Base-by-base conservation (phyloP, 2,329 filamentous ascomycete genomes). In the Penicillium sp. region DNA sequence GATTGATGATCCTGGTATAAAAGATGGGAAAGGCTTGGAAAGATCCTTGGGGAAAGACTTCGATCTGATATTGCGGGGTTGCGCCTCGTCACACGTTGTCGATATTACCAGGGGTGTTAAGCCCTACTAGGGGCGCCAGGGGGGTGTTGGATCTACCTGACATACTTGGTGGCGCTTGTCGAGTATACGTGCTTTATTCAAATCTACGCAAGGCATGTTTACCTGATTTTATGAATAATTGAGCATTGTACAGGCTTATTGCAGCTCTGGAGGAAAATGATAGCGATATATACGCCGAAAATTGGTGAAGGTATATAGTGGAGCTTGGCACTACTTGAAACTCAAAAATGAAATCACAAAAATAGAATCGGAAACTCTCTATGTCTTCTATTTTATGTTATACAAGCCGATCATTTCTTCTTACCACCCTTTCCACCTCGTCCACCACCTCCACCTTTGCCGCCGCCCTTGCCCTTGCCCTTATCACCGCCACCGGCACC, bases 401-500 rank as follows among this genome's bases (percentile, higher is more conserved):
- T 36, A 36, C 33, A 36, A 20, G 16, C 16, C 16, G 33, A 36
- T 41, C 39, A 74, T 61, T 70, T 74, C 63, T 73, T 69, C 67
- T 74, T 76, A 24, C 70, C 69, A 30, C 68, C 65, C 46, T 73
- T 74, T 5, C 67, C 64, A 51, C 62, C 64, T 51, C 61, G 57
- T 45, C 59, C 47, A 49, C 58, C 60, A 44, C 58, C 60, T 42
- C 58, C 60, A 35, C 56, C 61, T 38, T 54, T 57, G n/a, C 59
- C 58, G 61, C 50, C 62, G 39, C 60, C 57, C 42, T 66, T 66
- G 13, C 57, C 55, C 40, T 61, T 61, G 20, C 53, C 55, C 33
- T 55, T 56, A 22, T 49, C 54, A 33, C 61, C 60, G 51, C 69
- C 64, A 44, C 66, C 63, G 42, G 63, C 65, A 2, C 66, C 63